These are phyloP conservation scores for Lepidium aucheri DNA, from an alignment of 345 rosid genomes.

Conservation along the genomic window DNA sequence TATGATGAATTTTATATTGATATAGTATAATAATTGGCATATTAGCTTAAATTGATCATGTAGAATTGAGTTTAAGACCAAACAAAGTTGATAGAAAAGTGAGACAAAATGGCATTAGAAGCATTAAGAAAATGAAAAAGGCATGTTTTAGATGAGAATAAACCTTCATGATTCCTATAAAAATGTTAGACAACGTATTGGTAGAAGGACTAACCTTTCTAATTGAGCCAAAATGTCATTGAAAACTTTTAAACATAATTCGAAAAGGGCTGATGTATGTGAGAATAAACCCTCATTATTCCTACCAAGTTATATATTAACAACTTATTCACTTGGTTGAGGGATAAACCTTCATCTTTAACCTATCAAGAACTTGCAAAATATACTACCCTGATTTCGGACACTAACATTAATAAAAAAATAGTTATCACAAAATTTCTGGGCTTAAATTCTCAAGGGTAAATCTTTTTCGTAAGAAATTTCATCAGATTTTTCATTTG, in stretches of 20 bases:
- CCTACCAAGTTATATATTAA: not conserved
- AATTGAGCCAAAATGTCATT: constrained; percentile 3
- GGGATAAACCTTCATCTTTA: not conserved
- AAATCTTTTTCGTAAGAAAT: no score
- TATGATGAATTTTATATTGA: not conserved
- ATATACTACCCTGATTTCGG: no score
- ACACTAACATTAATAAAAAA: no score
- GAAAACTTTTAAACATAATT: constrained; percentile 2
- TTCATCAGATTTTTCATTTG: no score
- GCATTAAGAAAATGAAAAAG: constrained; percentile 15
- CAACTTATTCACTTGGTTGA: not conserved
- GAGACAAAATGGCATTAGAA: constrained; percentile 12
- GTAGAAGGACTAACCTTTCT: constrained; percentile 1
- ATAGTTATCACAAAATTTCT: no score
- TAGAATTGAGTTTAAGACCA: constrained; percentile 1
- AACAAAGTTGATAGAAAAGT: constrained; percentile 18
- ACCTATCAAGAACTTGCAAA: not conserved
- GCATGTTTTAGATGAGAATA: constrained; percentile 9
- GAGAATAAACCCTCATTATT: constrained; percentile 22
- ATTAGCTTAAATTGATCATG: constrained; percentile 7
- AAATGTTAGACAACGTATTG: not conserved
- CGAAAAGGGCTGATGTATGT: not conserved
- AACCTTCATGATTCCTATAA: constrained; percentile 21
- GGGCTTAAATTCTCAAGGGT: no score
- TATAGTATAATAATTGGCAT: constrained; percentile 3